Base-by-base conservation (phyloP, 108 stramenopile species). In the Nitzschia putrida region DNA sequence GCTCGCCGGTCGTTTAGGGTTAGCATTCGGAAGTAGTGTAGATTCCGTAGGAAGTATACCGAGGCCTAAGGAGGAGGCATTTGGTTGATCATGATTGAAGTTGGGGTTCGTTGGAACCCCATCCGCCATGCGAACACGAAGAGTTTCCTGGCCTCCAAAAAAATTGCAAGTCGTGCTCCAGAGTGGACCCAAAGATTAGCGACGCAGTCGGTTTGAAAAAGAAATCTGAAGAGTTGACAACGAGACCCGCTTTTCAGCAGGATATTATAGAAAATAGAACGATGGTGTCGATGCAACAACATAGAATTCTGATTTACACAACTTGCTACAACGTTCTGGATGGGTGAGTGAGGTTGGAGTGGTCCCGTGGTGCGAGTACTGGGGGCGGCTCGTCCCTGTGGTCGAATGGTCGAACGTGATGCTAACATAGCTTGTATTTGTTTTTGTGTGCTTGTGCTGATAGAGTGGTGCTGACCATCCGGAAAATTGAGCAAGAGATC, bases 311-410 rank as follows among this genome's bases (percentile, higher is more conserved):
- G 16, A 78, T 87, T 14, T 84, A 87, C 65, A 80, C 79, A 26
- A 83, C 83, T 3, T 87, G 86, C 40, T 87, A 87, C 69, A 84
- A 84, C 64, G 83, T 87, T 7, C 57, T 87, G 22, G 86, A 87
- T 55, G 86, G 86, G 84, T 85, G 66, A 76, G 84, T 81, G 8
- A 23, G 16, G 40, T n/a, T 7, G 52, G 5, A 45, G 71, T 44
- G 42, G 4, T 24, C 42, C 39, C 57, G 44, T 8, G 14, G 8
- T 14, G 34, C 29, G 8, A 74, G 49, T 16, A 14, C 34, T 53
- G 29, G 41, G 16, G 16, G 14, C 51, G 38, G 1, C 24, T 4
- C 34, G 29, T 20, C 16, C 29, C 4, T 40, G 29, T 34, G 29
- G 29, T 34, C 29, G 29, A 21, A 22, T 26, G 10, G 14, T 25